These are phyloP conservation scores for Boechera retrofracta DNA, from an alignment of 345 rosid genomes.

Conservation along the genomic window DNA sequence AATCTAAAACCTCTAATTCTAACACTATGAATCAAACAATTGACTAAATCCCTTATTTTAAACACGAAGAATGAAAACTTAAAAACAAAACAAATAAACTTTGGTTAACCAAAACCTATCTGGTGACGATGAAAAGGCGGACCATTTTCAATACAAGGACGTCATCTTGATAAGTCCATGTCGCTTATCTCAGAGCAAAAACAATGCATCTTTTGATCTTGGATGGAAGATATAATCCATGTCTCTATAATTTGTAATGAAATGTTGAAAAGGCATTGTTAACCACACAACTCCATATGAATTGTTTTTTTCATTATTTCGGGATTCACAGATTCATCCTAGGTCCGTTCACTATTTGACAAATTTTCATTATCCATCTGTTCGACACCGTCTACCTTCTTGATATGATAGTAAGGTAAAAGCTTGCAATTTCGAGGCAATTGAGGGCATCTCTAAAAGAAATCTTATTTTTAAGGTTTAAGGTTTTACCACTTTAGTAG, in stretches of 20 bases:
- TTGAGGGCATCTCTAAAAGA: too few relatives aligned
- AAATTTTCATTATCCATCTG: too few relatives aligned
- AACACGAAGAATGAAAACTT: not conserved
- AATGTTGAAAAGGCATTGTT: not conserved
- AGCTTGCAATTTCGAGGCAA: too few relatives aligned
- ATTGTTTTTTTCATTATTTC: too few relatives aligned
- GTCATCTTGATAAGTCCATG: not conserved
- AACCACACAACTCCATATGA: not conserved
- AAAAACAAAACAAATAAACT: not conserved
- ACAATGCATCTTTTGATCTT: not conserved
- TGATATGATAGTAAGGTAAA: too few relatives aligned
- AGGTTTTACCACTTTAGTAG: too few relatives aligned
- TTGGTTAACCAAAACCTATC: too few relatives aligned
- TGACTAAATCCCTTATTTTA: not conserved
- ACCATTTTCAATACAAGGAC: not conserved
- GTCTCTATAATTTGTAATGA: not conserved
- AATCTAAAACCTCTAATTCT: not conserved
- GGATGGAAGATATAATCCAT: not conserved
- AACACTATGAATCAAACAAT: conserved; percentile 6
- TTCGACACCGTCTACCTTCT: too few relatives aligned
- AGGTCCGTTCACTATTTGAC: too few relatives aligned
- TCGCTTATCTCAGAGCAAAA: not conserved
- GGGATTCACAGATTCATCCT: too few relatives aligned
- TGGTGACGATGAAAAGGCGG: not conserved
- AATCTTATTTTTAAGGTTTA: too few relatives aligned